Evolutionary conservation across 2,329 filamentous ascomycete species (phyloP).

Genomic region (Venturia nashicola): DNA sequence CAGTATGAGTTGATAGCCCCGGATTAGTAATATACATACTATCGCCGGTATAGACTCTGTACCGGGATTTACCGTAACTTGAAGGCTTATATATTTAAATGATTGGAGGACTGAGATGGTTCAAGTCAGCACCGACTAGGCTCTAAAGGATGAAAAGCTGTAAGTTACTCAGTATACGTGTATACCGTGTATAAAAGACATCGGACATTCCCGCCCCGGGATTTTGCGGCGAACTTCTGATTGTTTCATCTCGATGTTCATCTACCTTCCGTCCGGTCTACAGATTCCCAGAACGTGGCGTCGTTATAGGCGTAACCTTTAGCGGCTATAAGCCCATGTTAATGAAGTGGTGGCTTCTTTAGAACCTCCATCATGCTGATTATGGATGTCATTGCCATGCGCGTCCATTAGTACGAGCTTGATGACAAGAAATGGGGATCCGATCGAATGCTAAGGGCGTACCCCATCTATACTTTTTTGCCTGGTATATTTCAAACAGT

Average conservation of each 20-base stretch:
- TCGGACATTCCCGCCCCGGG: background rate
- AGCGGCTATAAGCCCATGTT: background rate
- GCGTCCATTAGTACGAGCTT: background rate
- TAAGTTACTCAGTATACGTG: background rate
- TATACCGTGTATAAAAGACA: background rate
- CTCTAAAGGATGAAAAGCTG: too few species aligned
- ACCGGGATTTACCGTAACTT: background rate
- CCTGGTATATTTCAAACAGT: background rate
- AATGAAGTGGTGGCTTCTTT: background rate
- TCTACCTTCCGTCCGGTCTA: background rate
- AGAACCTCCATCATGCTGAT: background rate
- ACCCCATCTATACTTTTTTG: background rate
- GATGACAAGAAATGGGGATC: background rate
- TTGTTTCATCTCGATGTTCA: background rate
- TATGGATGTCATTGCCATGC: background rate
- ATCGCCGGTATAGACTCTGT: background rate
- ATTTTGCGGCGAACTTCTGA: background rate
- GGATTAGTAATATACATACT: background rate
- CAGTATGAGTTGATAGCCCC: too few species aligned
- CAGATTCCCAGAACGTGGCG: background rate
- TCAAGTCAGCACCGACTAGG: background rate
- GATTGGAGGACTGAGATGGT: background rate
- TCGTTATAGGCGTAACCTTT: background rate
- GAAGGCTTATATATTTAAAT: background rate
- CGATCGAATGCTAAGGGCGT: background rate